These are phyloP conservation scores for Hsuehochloa calcarea DNA, from an alignment of 176 grass and related monocot genomes.

Conservation along the genomic window DNA sequence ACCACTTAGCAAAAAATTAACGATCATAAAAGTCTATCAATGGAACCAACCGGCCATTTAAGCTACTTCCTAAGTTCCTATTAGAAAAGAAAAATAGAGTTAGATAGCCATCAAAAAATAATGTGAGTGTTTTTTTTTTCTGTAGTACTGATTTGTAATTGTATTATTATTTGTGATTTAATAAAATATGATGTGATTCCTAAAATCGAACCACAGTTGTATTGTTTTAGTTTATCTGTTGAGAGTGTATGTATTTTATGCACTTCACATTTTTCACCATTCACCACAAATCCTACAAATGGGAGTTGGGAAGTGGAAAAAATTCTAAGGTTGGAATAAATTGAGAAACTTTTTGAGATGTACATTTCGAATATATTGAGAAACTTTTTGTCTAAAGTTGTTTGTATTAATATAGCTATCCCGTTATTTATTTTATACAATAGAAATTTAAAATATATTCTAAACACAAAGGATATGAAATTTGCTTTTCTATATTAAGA, in stretches of 20 bases:
- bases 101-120: too few species aligned
- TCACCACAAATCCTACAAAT: not conserved
- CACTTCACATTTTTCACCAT: not conserved
- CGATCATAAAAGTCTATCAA: too few species aligned
- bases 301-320: not conserved
- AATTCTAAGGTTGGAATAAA: not conserved
- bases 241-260: not conserved
- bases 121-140: too few species aligned
- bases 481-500: not conserved
- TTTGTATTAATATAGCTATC: not conserved
- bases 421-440: not conserved
- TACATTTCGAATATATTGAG: not conserved
- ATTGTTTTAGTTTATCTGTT: not conserved
- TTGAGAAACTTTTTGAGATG: not conserved
- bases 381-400: not conserved
- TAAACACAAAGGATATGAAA: not conserved
- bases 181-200: not conserved
- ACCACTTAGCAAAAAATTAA: too few species aligned
- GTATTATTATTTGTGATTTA: not conserved
- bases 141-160: not conserved
- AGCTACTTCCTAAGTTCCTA: too few species aligned
- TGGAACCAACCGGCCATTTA: too few species aligned
- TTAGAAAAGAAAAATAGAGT: too few species aligned
- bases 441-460: not conserved
- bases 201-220: not conserved